Percentiles rank a stretch among this genome's conserved stretches.
Evolutionary conservation across 139 green algal genomes (phyloP).

Genomic region (Microglena sp.): DNA sequence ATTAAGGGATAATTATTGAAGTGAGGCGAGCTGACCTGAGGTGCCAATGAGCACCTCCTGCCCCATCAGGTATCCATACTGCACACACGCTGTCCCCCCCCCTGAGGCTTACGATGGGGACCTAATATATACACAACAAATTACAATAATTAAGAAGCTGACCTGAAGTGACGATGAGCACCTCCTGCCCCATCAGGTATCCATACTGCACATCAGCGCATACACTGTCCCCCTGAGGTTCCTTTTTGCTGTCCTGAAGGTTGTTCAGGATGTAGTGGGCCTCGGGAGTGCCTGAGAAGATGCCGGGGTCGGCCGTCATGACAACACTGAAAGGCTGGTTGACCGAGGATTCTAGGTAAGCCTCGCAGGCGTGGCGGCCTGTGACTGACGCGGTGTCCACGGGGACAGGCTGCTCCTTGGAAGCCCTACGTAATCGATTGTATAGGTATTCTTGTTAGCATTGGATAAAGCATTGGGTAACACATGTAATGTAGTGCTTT

Average conservation of each 20-base stretch:
- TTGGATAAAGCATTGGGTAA: too few species aligned
- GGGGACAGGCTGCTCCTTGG: too few species aligned
- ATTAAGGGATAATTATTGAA: too few species aligned
- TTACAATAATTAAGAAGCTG: neutral
- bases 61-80: neutral
- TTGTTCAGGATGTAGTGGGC: slow-evolving; percentile 30
- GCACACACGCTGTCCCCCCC: neutral
- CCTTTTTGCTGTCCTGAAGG: slow-evolving; percentile 9
- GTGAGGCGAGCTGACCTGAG: neutral
- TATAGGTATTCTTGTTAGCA: too few species aligned
- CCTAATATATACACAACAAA: too few species aligned
- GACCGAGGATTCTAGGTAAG: slow-evolving; percentile 5
- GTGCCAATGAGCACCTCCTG: neutral
- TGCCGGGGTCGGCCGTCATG: slow-evolving; percentile 29
- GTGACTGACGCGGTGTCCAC: too few species aligned
- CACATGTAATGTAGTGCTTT: too few species aligned
- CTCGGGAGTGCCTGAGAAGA: slow-evolving; percentile 26
- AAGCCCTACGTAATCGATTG: too few species aligned
- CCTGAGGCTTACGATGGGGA: neutral
- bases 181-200: slow-evolving; percentile 21
- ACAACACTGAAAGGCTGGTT: slow-evolving; percentile 13
- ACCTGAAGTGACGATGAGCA: slow-evolving; percentile 32
- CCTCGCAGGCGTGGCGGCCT: too few species aligned
- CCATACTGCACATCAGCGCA: slow-evolving; percentile 19
- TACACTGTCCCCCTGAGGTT: slow-evolving; percentile 12